Evolutionary conservation across 164 flowering plant species (phyloP).

Genomic region (Santalum album): DNA sequence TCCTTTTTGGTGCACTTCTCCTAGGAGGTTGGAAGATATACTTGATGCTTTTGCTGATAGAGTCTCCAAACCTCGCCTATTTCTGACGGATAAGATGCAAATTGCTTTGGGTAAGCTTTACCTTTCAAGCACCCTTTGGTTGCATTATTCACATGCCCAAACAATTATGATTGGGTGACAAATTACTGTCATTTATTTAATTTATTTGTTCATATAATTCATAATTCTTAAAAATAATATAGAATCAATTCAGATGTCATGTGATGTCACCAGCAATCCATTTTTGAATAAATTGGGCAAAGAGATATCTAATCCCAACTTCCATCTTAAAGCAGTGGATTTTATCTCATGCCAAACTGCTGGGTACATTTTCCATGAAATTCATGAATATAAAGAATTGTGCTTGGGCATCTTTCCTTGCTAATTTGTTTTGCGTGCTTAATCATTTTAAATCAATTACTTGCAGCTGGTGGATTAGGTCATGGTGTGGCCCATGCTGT

Average conservation of each 20-base stretch:
- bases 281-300: too few species aligned
- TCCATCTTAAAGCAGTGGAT: too few species aligned
- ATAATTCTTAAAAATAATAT: too few species aligned
- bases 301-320: too few species aligned
- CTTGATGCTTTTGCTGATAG: constrained; percentile 86
- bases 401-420: background rate
- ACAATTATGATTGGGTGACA: too few species aligned
- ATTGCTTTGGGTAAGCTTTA: constrained; percentile 75
- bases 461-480: constrained; percentile 96
- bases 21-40: constrained; percentile 78
- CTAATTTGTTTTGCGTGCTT: constrained; percentile 1
- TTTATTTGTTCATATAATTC: too few species aligned
- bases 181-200: too few species aligned
- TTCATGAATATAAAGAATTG: background rate
- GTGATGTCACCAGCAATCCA: too few species aligned
- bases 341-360: too few species aligned
- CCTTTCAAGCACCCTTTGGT: too few species aligned
- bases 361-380: background rate
- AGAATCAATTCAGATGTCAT: too few species aligned
- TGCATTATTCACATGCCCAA: too few species aligned
- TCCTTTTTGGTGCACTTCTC: constrained; percentile 9
- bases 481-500: constrained; percentile 96
- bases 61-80: constrained; percentile 80
- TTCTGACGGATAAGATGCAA: constrained; percentile 85
- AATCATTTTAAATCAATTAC: constrained; percentile 11